Base-by-base conservation (phyloP, 148 eudicot species). In the Vaccinium corymbosum region DNA sequence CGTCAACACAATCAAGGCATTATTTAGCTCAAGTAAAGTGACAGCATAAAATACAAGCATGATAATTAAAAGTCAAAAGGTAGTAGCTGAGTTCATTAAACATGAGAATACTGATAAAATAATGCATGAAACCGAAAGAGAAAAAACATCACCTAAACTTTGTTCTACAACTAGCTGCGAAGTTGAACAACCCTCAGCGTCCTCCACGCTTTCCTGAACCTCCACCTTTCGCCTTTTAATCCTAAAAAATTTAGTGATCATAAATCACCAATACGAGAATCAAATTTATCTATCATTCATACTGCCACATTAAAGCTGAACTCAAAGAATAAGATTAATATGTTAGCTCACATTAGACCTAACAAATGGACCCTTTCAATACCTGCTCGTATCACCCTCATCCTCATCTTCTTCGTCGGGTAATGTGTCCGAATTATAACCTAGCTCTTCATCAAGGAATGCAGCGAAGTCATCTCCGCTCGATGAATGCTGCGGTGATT, bases 381-480 rank as follows among this genome's bases (percentile, higher is more conserved):
- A 85, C 86, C 86, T 85, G 51, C 7, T 56, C 56, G 2, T 46
- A 55, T 80, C 86, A 10, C 78, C 50, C 25, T 87, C 92, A 17
- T 79, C 82, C 5, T 32, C 57, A 10, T 52, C 32, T 50, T 85
- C 94, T 53, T 85, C 70, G 42, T 90, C 91, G 7, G 86, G 89
- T 17, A 94, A 89, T 22, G 72, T 50, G 85, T 90, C 95, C 15
- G 98, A 93, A 9, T 86, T 79, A 68, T 86, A 81, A 76, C 89
- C 93, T 56, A 96, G 68, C 86, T 93, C 98, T 1, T 90, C 93
- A 51, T 93, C 98, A 29, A 94, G 91, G 82, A 91, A 22, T 3
- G 94, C 91, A 7, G 94, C 92, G 38, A 96, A 94, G 84, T 96
- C 99, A 32, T 92, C 98, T 25, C 94, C 93, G 82, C 98, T 93